Evolutionary conservation across 495 filamentous ascomycete genomes (phyloP).

Genomic region (Annulohypoxylon maeteangense): DNA sequence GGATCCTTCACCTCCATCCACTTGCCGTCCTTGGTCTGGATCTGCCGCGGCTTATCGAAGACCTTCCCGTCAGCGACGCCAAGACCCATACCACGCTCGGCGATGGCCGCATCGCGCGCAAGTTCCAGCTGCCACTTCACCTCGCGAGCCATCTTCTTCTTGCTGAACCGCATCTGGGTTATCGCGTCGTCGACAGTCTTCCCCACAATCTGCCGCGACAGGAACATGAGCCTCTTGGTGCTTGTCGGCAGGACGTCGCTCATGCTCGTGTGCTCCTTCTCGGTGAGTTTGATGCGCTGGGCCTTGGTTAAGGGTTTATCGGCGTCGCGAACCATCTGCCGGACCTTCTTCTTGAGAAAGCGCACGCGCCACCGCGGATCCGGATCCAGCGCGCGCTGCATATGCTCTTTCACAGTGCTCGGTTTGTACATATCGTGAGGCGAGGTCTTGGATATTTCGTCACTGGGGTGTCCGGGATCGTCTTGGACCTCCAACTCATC

Average conservation of each 20-base stretch:
- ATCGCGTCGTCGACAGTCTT: conserved; percentile 94
- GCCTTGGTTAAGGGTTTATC: conserved; percentile 72
- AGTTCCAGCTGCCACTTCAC: conserved; percentile 79
- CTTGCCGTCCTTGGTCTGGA: conserved; percentile 67
- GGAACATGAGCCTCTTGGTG: conserved; percentile 84
- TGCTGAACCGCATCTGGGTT: conserved; percentile 92
- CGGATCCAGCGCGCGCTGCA: conserved; percentile 73
- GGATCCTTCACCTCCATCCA: conserved; percentile 73
- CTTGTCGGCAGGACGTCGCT: conserved; percentile 79
- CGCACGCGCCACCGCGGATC: conserved; percentile 69
- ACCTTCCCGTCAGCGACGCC: conserved; percentile 52
- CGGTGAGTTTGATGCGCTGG: conserved; percentile 74
- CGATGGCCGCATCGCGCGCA: conserved; percentile 81
- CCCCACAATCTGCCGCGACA: conserved; percentile 88
- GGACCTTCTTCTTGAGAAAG: conserved; percentile 86
- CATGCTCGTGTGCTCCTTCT: conserved; percentile 72
- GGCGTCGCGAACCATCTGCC: conserved; percentile 69
- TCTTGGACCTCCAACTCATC: conserved; percentile 47
- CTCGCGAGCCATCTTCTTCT: conserved; percentile 90
- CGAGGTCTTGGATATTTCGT: no score
- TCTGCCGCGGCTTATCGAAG: conserved; percentile 49
- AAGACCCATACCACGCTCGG: conserved; percentile 85
- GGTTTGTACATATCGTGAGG: neutral
- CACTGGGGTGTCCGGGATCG: neutral
- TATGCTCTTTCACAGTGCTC: conserved; percentile 54